These are phyloP conservation scores for Cyclotella atomus DNA, from an alignment of 108 stramenopile genomes.

Conservation along the genomic window DNA sequence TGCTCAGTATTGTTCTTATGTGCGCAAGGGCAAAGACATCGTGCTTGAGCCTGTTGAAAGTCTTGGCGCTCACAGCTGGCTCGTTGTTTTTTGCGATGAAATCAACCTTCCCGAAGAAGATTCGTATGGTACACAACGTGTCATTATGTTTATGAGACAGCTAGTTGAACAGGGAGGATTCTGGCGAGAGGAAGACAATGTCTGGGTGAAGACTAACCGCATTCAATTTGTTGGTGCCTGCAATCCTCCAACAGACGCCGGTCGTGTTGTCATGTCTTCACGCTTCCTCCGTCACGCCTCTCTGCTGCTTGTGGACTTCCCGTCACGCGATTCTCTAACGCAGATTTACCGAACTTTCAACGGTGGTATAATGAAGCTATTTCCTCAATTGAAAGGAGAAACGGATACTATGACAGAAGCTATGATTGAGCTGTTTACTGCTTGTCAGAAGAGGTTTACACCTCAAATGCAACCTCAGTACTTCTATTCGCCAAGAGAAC, in stretches of 20 bases:
- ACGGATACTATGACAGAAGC: slow-evolving; percentile 93
- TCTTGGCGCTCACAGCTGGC: slow-evolving; percentile 82
- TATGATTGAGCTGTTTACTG: slow-evolving; percentile 96
- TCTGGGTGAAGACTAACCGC: slow-evolving; percentile 92
- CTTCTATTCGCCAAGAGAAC: slow-evolving; percentile 98
- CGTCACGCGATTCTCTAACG: slow-evolving; percentile 85
- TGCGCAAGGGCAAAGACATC: slow-evolving; percentile 86
- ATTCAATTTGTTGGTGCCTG: slow-evolving; percentile 98
- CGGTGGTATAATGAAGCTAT: slow-evolving; percentile 93
- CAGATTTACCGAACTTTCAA: slow-evolving; percentile 98
- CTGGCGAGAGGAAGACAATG: slow-evolving; percentile 91
- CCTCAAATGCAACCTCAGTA: slow-evolving; percentile 94
- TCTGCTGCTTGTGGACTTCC: slow-evolving; percentile 97
- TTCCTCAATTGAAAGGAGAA: slow-evolving; percentile 92
- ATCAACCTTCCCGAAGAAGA: slow-evolving; percentile 98
- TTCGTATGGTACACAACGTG: slow-evolving; percentile 95
- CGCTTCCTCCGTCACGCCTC: slow-evolving; percentile 97
- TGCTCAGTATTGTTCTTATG: slow-evolving; percentile 93
- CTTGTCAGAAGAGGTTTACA: slow-evolving; percentile 89
- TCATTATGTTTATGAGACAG: slow-evolving; percentile 97
- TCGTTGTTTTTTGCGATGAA: slow-evolving; percentile 99
- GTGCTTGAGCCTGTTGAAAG: slow-evolving; percentile 82
- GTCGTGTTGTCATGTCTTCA: slow-evolving; percentile 89
- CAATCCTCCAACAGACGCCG: slow-evolving; percentile 99
- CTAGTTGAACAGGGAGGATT: slow-evolving; percentile 98